Evolutionary conservation across 306 rosid genomes (phyloP).

Genomic region (Canavalia gladiata): DNA sequence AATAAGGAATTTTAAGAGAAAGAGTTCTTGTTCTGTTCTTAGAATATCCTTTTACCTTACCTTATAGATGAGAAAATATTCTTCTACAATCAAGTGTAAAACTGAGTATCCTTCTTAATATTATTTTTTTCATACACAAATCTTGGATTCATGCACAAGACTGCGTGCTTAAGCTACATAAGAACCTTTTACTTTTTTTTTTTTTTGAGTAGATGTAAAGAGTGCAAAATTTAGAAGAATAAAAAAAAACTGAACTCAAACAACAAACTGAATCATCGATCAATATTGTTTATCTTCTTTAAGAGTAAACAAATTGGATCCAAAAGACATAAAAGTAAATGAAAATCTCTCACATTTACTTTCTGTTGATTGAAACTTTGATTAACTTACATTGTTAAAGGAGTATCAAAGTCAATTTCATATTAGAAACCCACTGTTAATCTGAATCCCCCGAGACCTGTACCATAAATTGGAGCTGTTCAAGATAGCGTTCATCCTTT

Average conservation of each 20-base stretch:
- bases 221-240: background rate
- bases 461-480: background rate
- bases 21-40: too few species aligned
- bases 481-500: conserved; percentile 15
- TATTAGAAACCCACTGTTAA: background rate
- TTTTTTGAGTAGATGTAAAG: too few species aligned
- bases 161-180: too few species aligned
- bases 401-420: background rate
- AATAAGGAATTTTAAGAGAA: background rate
- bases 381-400: background rate
- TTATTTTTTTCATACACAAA: background rate
- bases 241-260: background rate
- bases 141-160: too few species aligned
- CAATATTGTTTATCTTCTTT: background rate
- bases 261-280: background rate
- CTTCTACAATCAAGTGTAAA: background rate
- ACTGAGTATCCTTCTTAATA: too few species aligned
- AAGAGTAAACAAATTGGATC: background rate
- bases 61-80: too few species aligned
- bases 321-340: background rate
- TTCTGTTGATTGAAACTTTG: background rate
- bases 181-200: too few species aligned
- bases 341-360: background rate
- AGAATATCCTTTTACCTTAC: too few species aligned
- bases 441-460: background rate